Percentiles rank a stretch among this genome's conserved stretches.
phyloP scores from a whole-genome alignment of 2,329 filamentous ascomycete genomes.

The Cladophialophora carrionii region DNA sequence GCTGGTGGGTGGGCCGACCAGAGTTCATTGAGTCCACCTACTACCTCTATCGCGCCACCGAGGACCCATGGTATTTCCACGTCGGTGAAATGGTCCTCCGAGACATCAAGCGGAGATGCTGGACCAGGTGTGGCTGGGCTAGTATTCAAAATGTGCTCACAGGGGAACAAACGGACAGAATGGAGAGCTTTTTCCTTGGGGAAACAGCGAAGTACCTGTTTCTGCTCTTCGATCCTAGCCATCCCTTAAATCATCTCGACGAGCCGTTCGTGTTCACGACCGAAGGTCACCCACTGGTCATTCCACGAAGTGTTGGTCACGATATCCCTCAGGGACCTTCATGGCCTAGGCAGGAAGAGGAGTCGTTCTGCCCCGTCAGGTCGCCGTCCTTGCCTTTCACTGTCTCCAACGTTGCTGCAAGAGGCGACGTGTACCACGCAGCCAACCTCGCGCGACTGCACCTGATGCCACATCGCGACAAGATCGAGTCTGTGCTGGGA shows the following conservation, averaged over 20 bases:
- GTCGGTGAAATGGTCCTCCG: constrained; percentile 92
- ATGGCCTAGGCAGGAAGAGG: constrained; percentile 12
- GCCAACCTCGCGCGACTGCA: constrained; percentile 82
- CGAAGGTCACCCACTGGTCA: constrained; percentile 88
- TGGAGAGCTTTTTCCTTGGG: constrained; percentile 98
- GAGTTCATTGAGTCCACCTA: constrained; percentile 98
- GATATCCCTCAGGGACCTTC: constrained; percentile 23
- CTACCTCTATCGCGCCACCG: constrained; percentile 89
- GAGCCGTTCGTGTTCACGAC: constrained; percentile 91
- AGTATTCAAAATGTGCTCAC: constrained; percentile 80
- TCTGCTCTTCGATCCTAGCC: constrained; percentile 80
- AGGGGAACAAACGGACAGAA: constrained; percentile 86
- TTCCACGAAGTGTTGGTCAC: constrained; percentile 60
- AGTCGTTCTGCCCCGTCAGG: constrained; percentile 63
- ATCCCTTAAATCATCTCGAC: constrained; percentile 86
- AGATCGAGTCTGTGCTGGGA: constrained; percentile 61
- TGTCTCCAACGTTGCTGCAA: constrained; percentile 76
- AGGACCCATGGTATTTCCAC: constrained; percentile 94
- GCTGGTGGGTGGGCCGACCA: constrained; percentile 93
- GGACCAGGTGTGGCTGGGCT: constrained; percentile 90
- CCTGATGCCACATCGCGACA: constrained; percentile 64
- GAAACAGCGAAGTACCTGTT: constrained; percentile 97
- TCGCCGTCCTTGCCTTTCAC: constrained; percentile 65
- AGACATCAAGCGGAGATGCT: constrained; percentile 86
- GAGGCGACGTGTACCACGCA: constrained; percentile 83